Conservation (phyloP, 2,329 filamentous ascomycete species). For the Cladosporium sp. region DNA sequence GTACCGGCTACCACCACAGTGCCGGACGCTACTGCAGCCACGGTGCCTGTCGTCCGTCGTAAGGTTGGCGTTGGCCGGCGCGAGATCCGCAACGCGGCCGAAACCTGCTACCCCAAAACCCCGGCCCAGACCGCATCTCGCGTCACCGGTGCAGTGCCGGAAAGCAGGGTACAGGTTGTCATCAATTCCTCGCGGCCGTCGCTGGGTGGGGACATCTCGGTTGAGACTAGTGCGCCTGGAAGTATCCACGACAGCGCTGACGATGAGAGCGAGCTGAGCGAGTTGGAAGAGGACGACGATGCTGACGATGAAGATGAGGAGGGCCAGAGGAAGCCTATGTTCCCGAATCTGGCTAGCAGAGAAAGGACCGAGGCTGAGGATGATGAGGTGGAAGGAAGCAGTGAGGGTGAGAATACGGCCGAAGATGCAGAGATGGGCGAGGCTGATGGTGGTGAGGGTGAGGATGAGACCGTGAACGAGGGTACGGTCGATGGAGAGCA, state of each 20-base stretch:
- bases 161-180: constrained; percentile 32
- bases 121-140: constrained; percentile 24
- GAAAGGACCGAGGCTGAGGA: constrained; percentile 21
- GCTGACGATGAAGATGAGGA: constrained; percentile 22
- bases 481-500: neutral
- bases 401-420: constrained; percentile 23
- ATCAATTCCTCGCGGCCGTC: constrained; percentile 30
- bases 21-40: constrained; percentile 16
- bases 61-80: constrained; percentile 62
- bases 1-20: constrained; percentile 13
- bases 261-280: constrained; percentile 58
- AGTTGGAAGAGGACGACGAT: constrained; percentile 43
- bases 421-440: constrained; percentile 32
- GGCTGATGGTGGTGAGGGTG: constrained; percentile 25
- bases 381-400: constrained; percentile 25
- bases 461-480: constrained; percentile 14
- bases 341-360: constrained; percentile 29
- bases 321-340: constrained; percentile 26
- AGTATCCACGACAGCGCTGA: constrained; percentile 58
- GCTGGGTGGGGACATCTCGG: constrained; percentile 38
- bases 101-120: constrained; percentile 53
- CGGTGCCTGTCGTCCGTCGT: constrained; percentile 37
- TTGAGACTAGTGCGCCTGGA: constrained; percentile 56
- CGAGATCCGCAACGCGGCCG: constrained; percentile 61
- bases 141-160: constrained; percentile 14